Evolutionary conservation across 768 basidiomycete genomes (phyloP), one percentile per base, ranked within the genome.

Genomic region (Termitomyces sp.): DNA sequence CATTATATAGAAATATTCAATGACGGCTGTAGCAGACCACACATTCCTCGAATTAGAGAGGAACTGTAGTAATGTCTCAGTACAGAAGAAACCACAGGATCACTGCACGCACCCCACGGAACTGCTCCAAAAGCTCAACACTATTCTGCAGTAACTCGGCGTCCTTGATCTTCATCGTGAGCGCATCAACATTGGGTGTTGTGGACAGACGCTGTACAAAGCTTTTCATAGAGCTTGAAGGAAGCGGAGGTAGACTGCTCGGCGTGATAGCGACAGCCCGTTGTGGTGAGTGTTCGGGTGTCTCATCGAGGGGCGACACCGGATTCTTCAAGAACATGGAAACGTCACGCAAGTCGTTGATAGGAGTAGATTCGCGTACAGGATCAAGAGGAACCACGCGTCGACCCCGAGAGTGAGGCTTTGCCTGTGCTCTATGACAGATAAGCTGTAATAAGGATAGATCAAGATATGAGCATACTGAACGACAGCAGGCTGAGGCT

Each of bases 21-120:
- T 62, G 9, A 84, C 54, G 7, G 80, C 77, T 0, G 84, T 84
- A 45, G 85, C 60, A 20, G 76, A 75, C 76, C 81, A 84, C 46
- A 89, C 83, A 58, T 85, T 84, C 39, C 75, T 76, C 1, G 87
- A 83, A 61, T 82, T 83, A n/a, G 88, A 89, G 11, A 88, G 74
- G 55, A 82, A 81, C 87, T 83, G 13, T 37, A 36, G 56, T 31
- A 4, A 54, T 60, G 34, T 64, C 57, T 52, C 30, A 62, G 61
- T 24, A 30, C 6, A 52, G 36, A 39, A 39, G 34, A 4, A 58
- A 33, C 53, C 8, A 44, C 31, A 24, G 50, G 48, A 34, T 20
- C 36, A 49, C 55, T 16, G 3, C 52, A 73, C 75, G 57, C 61
- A 80, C 81, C 55, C 61, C 64, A 55, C 75, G 76, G 41, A 78